These are phyloP conservation scores for Aureobasidium musti DNA, from an alignment of 2,329 filamentous ascomycete species.

Conservation along the genomic window DNA sequence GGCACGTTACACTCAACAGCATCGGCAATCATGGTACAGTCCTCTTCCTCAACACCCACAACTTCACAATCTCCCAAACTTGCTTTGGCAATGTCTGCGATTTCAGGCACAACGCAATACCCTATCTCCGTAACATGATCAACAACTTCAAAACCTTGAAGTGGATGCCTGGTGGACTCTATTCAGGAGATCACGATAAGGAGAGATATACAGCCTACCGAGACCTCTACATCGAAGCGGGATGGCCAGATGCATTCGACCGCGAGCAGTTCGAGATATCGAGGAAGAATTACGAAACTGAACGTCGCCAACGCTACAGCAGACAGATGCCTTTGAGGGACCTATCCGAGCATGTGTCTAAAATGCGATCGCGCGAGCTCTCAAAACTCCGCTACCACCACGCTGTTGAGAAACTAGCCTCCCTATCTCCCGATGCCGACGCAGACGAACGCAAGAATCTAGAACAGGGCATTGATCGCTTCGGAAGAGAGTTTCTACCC, in stretches of 20 bases:
- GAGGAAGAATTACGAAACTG: neutral
- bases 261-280: neutral
- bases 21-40: slow-evolving; percentile 26
- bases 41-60: slow-evolving; percentile 25
- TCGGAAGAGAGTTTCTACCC: neutral
- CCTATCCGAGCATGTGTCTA: neutral
- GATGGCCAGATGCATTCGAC: neutral
- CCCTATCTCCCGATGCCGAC: neutral
- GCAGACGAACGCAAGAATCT: neutral
- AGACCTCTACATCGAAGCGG: neutral
- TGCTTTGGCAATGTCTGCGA: slow-evolving; percentile 16
- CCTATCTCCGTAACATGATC: slow-evolving; percentile 8
- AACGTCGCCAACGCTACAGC: neutral
- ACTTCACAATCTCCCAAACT: slow-evolving; percentile 14
- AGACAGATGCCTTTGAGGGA: neutral
- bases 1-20: slow-evolving; percentile 21
- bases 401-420: neutral
- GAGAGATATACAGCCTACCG: neutral
- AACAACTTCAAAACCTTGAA: neutral
- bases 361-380: neutral
- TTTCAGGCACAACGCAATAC: slow-evolving; percentile 5
- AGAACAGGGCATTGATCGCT: neutral
- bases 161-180: slow-evolving; percentile 26
- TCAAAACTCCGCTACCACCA: neutral
- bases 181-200: neutral